Percentiles rank a stretch among this genome's conserved stretches.
Evolutionary conservation across 768 basidiomycete genomes (phyloP).

Genomic region (Royoungia palumana): DNA sequence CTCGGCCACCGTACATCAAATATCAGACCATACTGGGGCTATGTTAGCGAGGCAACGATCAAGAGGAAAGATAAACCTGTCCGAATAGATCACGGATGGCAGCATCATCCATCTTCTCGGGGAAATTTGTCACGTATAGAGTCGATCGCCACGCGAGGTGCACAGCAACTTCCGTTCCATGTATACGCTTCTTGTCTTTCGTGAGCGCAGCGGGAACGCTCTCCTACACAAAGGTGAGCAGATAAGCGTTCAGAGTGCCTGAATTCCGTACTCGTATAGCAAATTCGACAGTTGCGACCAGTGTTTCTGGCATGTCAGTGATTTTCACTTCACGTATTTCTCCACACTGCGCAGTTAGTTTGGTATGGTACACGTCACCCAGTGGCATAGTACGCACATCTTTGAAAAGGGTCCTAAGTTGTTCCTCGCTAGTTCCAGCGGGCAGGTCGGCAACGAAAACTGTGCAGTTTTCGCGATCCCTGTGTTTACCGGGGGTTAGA

Average conservation of each 20-base stretch:
- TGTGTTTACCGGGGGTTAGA: constrained; percentile 26
- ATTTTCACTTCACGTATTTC: constrained; percentile 81
- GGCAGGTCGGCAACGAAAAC: constrained; percentile 82
- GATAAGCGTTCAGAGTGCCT: background rate
- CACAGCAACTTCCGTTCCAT: constrained; percentile 73
- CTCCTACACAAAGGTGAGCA: constrained; percentile 44
- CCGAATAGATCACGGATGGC: constrained; percentile 74
- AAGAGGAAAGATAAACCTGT: constrained; percentile 46
- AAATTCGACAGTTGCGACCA: constrained; percentile 91
- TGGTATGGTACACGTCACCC: background rate
- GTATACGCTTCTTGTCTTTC: constrained; percentile 89
- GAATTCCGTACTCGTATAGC: constrained; percentile 42
- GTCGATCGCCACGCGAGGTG: constrained; percentile 93
- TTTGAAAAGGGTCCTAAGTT: constrained; percentile 73
- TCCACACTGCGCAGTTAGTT: constrained; percentile 67
- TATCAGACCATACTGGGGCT: constrained; percentile 74
- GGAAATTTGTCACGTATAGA: constrained; percentile 94
- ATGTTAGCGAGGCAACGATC: background rate
- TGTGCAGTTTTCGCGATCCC: constrained; percentile 94
- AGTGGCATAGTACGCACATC: constrained; percentile 54
- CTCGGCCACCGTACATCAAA: constrained; percentile 98
- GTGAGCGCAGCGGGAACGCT: constrained; percentile 83
- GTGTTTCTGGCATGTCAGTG: constrained; percentile 50
- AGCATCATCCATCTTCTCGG: constrained; percentile 76
- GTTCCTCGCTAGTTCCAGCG: constrained; percentile 52